Conservation (phyloP, 2,329 filamentous ascomycete genomes). For the Pseudocercospora crystallina region DNA sequence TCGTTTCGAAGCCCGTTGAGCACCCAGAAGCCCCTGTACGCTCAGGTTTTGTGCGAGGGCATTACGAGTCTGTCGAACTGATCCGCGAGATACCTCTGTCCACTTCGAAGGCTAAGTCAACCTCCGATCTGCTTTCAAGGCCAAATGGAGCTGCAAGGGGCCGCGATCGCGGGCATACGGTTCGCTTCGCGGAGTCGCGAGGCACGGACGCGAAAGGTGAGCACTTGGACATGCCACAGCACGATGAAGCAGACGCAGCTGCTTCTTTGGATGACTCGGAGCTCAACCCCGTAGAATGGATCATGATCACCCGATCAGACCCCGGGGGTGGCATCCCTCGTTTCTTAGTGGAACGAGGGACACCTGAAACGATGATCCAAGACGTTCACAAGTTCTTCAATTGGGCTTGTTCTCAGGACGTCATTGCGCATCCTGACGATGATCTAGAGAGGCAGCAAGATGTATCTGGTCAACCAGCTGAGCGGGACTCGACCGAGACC, state of each 20-base stretch:
- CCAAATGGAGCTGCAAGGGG: not conserved
- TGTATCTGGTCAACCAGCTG: not conserved
- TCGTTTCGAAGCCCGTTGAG: slow-evolving; percentile 79
- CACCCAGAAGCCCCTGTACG: slow-evolving; percentile 72
- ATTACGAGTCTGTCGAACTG: slow-evolving; percentile 89
- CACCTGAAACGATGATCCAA: slow-evolving; percentile 73
- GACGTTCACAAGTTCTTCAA: slow-evolving; percentile 81
- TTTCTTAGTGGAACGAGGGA: slow-evolving; percentile 89
- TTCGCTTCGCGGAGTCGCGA: slow-evolving; percentile 43
- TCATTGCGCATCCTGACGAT: slow-evolving; percentile 38
- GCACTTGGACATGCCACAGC: slow-evolving; percentile 28
- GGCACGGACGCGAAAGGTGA: slow-evolving; percentile 40
- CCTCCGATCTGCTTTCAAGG: slow-evolving; percentile 30
- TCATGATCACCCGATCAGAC: slow-evolving; percentile 88
- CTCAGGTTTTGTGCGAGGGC: slow-evolving; percentile 74
- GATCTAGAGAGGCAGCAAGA: slow-evolving; percentile 31
- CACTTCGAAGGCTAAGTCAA: slow-evolving; percentile 37
- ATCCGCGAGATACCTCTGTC: slow-evolving; percentile 75
- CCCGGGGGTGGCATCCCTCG: slow-evolving; percentile 84
- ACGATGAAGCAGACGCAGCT: slow-evolving; percentile 9
- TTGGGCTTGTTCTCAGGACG: slow-evolving; percentile 64
- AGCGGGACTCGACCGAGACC: not conserved
- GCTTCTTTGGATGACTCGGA: slow-evolving; percentile 48
- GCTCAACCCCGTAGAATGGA: slow-evolving; percentile 75
- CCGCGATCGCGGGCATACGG: slow-evolving; percentile 40